A percentile compares a stretch with the other conserved stretches of the same genome.
These are phyloP conservation scores for Phytophthora quininea DNA, from an alignment of 352 stramenopile species.

Conservation along the genomic window DNA sequence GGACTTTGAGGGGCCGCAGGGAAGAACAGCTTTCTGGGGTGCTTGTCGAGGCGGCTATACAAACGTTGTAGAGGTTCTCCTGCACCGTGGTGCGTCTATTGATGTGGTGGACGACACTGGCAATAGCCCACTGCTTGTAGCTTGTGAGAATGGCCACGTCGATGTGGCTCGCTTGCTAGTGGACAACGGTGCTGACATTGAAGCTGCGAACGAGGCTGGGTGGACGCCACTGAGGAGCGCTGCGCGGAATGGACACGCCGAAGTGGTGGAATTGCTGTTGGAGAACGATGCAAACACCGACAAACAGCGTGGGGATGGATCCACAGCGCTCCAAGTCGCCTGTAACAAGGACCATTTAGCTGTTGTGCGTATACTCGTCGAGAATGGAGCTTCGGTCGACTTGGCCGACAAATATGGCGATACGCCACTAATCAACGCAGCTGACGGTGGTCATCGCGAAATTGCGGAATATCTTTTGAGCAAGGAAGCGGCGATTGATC, in stretches of 20 bases:
- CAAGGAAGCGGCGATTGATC: slow-evolving; percentile 1
- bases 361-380: slow-evolving; percentile 1
- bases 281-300: neutral
- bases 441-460: neutral
- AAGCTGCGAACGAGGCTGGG: neutral
- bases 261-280: neutral
- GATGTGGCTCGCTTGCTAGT: too few relatives aligned
- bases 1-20: too few relatives aligned
- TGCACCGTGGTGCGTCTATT: too few relatives aligned
- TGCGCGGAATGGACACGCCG: neutral
- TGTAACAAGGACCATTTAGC: neutral
- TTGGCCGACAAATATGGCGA: neutral
- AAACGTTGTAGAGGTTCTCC: too few relatives aligned
- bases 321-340: neutral
- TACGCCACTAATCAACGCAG: slow-evolving; percentile 3
- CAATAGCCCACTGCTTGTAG: too few relatives aligned
- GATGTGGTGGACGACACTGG: too few relatives aligned
- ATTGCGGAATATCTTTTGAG: slow-evolving; percentile 4
- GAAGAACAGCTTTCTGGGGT: too few relatives aligned
- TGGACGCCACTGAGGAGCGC: neutral
- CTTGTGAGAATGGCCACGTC: too few relatives aligned
- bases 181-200: too few relatives aligned
- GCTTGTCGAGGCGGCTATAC: too few relatives aligned
- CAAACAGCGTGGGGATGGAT: neutral
- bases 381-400: slow-evolving; percentile 9